Percentiles rank a stretch among this genome's conserved stretches.
Conservation (phyloP, 1,139 yeast species). For the Protomyces inundatus region DNA sequence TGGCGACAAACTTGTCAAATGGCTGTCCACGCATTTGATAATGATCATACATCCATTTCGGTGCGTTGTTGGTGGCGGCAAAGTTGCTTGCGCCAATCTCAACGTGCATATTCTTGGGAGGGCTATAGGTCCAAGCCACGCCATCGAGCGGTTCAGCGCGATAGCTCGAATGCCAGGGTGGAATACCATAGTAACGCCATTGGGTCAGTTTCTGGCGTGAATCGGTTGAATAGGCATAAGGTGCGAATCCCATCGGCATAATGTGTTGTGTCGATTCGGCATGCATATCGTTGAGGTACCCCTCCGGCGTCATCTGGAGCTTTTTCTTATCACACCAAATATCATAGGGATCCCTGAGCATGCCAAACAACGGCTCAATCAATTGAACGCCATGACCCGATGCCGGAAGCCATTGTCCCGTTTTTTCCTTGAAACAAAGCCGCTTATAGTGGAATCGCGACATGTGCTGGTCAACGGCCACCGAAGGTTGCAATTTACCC, state of each 20-base stretch:
- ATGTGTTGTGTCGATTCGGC: slow-evolving; percentile 11
- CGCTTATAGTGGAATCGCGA: slow-evolving; percentile 16
- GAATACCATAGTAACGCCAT: slow-evolving; percentile 16
- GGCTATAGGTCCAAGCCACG: neutral
- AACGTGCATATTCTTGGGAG: slow-evolving; percentile 4
- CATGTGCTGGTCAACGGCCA: slow-evolving; percentile 2
- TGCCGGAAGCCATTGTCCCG: neutral
- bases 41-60: slow-evolving; percentile 10
- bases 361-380: slow-evolving; percentile 22
- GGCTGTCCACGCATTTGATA: slow-evolving; percentile 16
- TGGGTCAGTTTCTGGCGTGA: neutral
- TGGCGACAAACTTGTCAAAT: slow-evolving; percentile 16
- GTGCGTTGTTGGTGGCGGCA: slow-evolving; percentile 2
- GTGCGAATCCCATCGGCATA: slow-evolving; percentile 17
- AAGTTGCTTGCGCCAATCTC: slow-evolving; percentile 18
- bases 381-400: slow-evolving; percentile 13
- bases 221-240: neutral
- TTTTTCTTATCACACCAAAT: neutral
- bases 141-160: slow-evolving; percentile 6
- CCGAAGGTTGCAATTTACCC: neutral
- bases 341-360: slow-evolving; percentile 19
- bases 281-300: neutral
- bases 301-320: neutral
- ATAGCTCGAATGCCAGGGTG: slow-evolving; percentile 19
- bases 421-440: neutral